Percentiles rank a stretch among this genome's conserved stretches.
phyloP scores from a whole-genome alignment of 768 basidiomycete genomes.

The Naganishia onofrii region DNA sequence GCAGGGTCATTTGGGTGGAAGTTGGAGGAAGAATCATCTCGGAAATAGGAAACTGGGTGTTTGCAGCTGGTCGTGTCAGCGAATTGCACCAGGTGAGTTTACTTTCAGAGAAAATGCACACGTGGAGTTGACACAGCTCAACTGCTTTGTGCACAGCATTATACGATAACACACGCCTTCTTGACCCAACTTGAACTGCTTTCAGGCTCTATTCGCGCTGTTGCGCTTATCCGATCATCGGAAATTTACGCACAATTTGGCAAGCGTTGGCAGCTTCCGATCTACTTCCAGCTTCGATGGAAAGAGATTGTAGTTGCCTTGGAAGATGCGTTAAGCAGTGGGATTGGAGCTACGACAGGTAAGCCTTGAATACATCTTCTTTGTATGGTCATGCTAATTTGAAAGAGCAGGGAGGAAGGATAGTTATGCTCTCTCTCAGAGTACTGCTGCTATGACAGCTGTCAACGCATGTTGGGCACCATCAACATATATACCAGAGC shows the following conservation, averaged over 20 bases:
- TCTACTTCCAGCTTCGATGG: conserved; percentile 96
- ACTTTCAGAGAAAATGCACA: too few species aligned
- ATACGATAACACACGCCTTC: conserved; percentile 78
- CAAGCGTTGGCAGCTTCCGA: conserved; percentile 88
- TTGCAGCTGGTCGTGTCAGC: conserved; percentile 85
- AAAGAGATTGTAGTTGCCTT: conserved; percentile 80
- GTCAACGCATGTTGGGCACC: conserved; percentile 80
- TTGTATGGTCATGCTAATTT: conserved; percentile 4
- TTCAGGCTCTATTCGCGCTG: conserved; percentile 69
- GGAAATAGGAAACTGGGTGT: conserved; percentile 76
- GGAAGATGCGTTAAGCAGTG: conserved; percentile 62
- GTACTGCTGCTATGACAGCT: conserved; percentile 67
- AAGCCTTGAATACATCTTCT: neutral
- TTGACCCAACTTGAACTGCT: conserved; percentile 75
- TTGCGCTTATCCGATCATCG: conserved; percentile 70
- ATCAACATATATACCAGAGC: conserved; percentile 76
- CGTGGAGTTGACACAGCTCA: neutral
- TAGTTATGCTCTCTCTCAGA: conserved; percentile 57
- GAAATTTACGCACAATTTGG: conserved; percentile 70
- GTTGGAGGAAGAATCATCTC: conserved; percentile 74
- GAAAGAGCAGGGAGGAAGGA: conserved; percentile 24
- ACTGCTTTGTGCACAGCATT: conserved; percentile 60
- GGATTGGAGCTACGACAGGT: conserved; percentile 53
- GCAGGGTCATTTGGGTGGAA: conserved; percentile 85
- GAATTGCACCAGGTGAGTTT: conserved; percentile 76